Evolutionary conservation across 306 rosid species (phyloP).

Genomic region (Vigna trinervia): DNA sequence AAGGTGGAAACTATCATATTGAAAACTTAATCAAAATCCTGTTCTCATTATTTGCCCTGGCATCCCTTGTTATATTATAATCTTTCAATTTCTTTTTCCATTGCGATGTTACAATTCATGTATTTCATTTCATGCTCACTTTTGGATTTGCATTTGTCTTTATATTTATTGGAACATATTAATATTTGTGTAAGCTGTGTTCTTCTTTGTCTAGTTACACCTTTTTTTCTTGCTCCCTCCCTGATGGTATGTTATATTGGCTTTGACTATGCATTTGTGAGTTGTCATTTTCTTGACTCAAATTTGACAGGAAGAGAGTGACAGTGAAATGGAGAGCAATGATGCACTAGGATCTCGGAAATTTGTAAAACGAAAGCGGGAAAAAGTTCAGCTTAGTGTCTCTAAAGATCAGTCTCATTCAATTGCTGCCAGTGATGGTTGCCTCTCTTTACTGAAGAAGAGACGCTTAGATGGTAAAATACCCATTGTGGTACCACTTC

Average conservation of each 20-base stretch:
- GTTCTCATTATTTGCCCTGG: slow-evolving; percentile 8
- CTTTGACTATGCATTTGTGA: slow-evolving; percentile 34
- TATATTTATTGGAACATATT: slow-evolving; percentile 24
- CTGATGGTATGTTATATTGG: slow-evolving; percentile 8
- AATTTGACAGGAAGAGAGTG: slow-evolving; percentile 71
- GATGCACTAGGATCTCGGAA: slow-evolving; percentile 62
- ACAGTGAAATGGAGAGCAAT: slow-evolving; percentile 79
- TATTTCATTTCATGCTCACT: neutral
- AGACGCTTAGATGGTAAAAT: slow-evolving; percentile 68
- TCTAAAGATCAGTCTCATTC: slow-evolving; percentile 65
- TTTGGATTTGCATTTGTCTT: slow-evolving; percentile 33
- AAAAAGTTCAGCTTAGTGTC: slow-evolving; percentile 55
- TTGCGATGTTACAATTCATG: slow-evolving; percentile 9
- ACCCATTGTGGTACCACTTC: neutral
- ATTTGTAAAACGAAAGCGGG: slow-evolving; percentile 64
- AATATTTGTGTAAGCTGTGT: slow-evolving; percentile 17
- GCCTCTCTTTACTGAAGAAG: slow-evolving; percentile 70
- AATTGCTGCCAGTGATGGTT: slow-evolving; percentile 64
- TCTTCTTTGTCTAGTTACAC: slow-evolving; percentile 6
- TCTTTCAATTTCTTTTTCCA: slow-evolving; percentile 23
- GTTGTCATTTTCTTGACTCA: slow-evolving; percentile 37
- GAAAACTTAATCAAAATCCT: neutral
- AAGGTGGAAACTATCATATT: neutral
- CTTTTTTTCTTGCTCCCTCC: neutral
- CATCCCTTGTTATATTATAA: neutral